phyloP scores from a whole-genome alignment of 2,329 filamentous ascomycete species.

The Periconia sp. region DNA sequence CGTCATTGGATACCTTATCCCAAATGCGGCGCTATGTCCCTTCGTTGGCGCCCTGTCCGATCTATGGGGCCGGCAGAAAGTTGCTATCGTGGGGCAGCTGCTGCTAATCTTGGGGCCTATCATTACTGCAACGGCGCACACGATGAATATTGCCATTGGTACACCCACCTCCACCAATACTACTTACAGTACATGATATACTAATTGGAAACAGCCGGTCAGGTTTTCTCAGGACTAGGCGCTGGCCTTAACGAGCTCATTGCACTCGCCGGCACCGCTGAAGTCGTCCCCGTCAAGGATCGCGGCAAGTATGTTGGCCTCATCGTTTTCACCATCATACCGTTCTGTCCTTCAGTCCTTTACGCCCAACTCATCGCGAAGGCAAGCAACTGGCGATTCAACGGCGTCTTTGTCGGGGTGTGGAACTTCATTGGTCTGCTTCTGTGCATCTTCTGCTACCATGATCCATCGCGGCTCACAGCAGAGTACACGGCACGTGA shows the following conservation, averaged over 20 bases:
- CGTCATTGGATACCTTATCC: slow-evolving; percentile 58
- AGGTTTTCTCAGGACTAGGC: slow-evolving; percentile 65
- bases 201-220: slow-evolving; percentile 26
- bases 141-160: slow-evolving; percentile 41
- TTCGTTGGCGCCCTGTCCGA: slow-evolving; percentile 63
- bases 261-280: slow-evolving; percentile 70
- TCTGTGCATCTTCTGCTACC: slow-evolving; percentile 55
- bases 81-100: slow-evolving; percentile 36
- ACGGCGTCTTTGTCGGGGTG: slow-evolving; percentile 59
- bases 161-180: slow-evolving; percentile 9
- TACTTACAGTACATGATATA: too few relatives aligned
- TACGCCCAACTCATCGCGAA: slow-evolving; percentile 64
- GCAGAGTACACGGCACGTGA: slow-evolving; percentile 45
- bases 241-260: slow-evolving; percentile 73
- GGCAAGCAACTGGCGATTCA: slow-evolving; percentile 60
- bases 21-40: slow-evolving; percentile 63
- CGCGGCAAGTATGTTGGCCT: slow-evolving; percentile 68
- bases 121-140: slow-evolving; percentile 33
- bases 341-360: slow-evolving; percentile 67
- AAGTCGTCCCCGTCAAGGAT: slow-evolving; percentile 70
- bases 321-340: slow-evolving; percentile 66
- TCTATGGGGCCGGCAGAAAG: slow-evolving; percentile 39
- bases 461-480: slow-evolving; percentile 46
- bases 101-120: slow-evolving; percentile 47
- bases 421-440: slow-evolving; percentile 61